Evolutionary conservation across 2,329 filamentous ascomycete genomes (phyloP), one percentile per base, ranked within the genome.

Genomic region (Trichoderma brevicompactum): DNA sequence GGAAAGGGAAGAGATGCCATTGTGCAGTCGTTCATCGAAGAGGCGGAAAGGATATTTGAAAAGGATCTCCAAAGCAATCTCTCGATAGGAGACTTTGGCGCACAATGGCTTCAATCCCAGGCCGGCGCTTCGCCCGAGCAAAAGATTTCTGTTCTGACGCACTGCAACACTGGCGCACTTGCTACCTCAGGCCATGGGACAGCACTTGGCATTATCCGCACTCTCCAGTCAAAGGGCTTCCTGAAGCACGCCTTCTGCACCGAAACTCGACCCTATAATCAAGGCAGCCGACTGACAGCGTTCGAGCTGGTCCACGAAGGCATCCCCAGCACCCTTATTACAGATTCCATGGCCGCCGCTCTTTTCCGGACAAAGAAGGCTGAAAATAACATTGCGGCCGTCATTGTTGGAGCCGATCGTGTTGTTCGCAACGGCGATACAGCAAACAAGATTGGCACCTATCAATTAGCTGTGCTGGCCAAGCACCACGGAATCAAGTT

Each of bases 101-200:
- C 93, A 0, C 83, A 88, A 69, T 99, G 95, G 92, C 89, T 99
- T 40, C 79, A 87, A 65, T 79, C 83, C 46, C 87, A 92, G 73
- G 81, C 78, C 19, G 75, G 78, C 70, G 77, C 83, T 74, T 75
- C 82, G 46, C 55, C 79, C 68, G 76, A 83, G 69, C 72, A 82
- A 75, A 70, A 76, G 64, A 71, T 97, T 54, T 92, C 92, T n/a
- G 89, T 99, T 49, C 80, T 99, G 70, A 99, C 95, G 10, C 96
- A 99, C 79, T 99, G 95, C 83, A 99, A 99, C 78, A 99, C 95
- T 23, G 95, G 95, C 34, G 97, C 94, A 19, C 88, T 99, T 40
- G 95, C 95, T 32, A 99, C 95, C 1, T 96, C 95, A 15, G 95
- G 95, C n/a, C 96, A 98, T 75, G 95, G 95, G 59, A 99, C 95